phyloP scores from a whole-genome alignment of 1,284 basidiomycete species.

The Ceratorhiza oryzae-sativae region DNA sequence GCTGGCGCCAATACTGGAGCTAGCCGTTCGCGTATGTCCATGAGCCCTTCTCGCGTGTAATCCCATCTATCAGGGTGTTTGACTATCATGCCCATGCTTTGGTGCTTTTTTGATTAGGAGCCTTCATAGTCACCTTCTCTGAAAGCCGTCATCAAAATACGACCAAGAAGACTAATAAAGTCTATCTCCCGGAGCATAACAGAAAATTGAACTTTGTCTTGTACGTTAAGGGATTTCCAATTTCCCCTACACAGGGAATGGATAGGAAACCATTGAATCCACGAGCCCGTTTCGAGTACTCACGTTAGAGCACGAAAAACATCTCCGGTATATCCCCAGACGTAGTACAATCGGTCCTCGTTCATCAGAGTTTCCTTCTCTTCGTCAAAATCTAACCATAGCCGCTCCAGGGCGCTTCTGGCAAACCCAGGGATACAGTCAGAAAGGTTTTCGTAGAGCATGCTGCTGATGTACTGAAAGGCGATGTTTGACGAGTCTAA shows the following conservation, averaged over 20 bases:
- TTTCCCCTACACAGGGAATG: background rate
- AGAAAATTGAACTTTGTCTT: background rate
- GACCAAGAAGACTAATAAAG: background rate
- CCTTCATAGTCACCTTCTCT: slow-evolving; percentile 4
- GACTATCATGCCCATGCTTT: background rate
- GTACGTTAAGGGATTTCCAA: background rate
- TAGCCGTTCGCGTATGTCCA: background rate
- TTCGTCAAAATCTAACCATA: slow-evolving; percentile 6
- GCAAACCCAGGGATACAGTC: slow-evolving; percentile 2
- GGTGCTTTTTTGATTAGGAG: background rate
- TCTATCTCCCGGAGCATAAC: background rate
- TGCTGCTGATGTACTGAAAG: background rate
- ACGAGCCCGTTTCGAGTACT: background rate
- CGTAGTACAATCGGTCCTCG: background rate
- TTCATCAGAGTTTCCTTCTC: slow-evolving; percentile 11
- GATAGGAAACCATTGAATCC: background rate
- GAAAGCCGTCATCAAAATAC: slow-evolving; percentile 2
- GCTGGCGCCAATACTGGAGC: background rate
- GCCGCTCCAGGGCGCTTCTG: background rate
- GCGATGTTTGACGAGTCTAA: background rate
- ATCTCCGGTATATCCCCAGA: background rate
- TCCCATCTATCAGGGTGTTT: background rate
- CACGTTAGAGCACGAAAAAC: background rate
- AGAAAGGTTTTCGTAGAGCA: background rate
- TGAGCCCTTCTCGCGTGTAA: background rate